Conservation (phyloP, 2,329 filamentous ascomycete species). For the Colletotrichum cuscutae region DNA sequence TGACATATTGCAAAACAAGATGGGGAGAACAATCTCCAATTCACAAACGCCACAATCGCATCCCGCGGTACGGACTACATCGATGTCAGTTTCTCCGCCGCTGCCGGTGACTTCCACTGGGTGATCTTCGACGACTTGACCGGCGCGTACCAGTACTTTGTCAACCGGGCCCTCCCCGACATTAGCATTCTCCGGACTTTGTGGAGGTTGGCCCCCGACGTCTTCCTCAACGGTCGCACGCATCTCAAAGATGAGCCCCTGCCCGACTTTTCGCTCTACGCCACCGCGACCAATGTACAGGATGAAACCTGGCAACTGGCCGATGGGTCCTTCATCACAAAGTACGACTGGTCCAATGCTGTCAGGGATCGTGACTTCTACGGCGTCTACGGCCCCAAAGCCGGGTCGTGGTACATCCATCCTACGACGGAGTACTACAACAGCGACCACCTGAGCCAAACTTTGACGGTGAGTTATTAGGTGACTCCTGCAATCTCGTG, state of each 20-base stretch:
- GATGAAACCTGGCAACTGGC: slow-evolving; percentile 34
- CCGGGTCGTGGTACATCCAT: slow-evolving; percentile 33
- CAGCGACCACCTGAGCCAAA: slow-evolving; percentile 32
- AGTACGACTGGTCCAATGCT: slow-evolving; percentile 34
- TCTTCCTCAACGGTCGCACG: slow-evolving; percentile 31
- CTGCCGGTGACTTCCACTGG: slow-evolving; percentile 32
- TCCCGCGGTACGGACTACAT: slow-evolving; percentile 28
- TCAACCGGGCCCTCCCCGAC: slow-evolving; percentile 32
- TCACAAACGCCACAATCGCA: slow-evolving; percentile 28
- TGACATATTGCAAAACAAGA: slow-evolving; percentile 15
- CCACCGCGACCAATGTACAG: slow-evolving; percentile 32
- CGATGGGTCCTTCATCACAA: slow-evolving; percentile 31
- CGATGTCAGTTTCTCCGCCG: slow-evolving; percentile 32
- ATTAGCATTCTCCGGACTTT: slow-evolving; percentile 32
- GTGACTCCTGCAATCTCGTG: not conserved
- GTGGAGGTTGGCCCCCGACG: slow-evolving; percentile 28
- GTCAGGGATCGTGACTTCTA: slow-evolving; percentile 35
- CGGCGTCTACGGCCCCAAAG: slow-evolving; percentile 27
- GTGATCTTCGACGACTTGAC: slow-evolving; percentile 33
- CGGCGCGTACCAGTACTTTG: slow-evolving; percentile 35
- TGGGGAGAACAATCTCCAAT: slow-evolving; percentile 28
- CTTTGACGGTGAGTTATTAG: slow-evolving; percentile 12
- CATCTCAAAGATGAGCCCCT: slow-evolving; percentile 31
- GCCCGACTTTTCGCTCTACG: slow-evolving; percentile 33
- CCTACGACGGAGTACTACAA: slow-evolving; percentile 30